Percentiles rank a stretch among this genome's conserved stretches.
Conservation (phyloP, 768 basidiomycete species). For the Dictyophora rubrovolvata region DNA sequence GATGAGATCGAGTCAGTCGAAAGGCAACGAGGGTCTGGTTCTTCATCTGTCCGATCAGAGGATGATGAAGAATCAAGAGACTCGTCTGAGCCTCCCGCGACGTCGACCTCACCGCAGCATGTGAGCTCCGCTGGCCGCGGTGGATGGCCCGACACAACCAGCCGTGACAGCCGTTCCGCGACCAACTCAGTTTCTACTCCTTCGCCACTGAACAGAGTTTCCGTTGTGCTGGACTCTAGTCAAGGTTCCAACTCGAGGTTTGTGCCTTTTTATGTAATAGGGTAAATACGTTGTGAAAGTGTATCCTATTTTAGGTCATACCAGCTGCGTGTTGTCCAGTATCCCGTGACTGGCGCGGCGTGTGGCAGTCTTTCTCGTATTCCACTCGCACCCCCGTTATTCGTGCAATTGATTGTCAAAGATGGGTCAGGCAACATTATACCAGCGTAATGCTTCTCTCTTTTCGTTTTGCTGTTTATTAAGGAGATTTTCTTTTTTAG, state of each 20-base stretch:
- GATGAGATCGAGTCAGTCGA: background rate
- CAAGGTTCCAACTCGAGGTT: background rate
- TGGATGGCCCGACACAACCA: slow-evolving; percentile 4
- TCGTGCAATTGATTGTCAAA: slow-evolving; percentile 68
- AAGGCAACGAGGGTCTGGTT: background rate
- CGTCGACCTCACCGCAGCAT: background rate
- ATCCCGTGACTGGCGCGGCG: slow-evolving; percentile 73
- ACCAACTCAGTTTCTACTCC: background rate
- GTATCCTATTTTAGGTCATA: slow-evolving; percentile 31
- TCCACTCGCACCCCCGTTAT: slow-evolving; percentile 74
- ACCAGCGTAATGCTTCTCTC: slow-evolving; percentile 55
- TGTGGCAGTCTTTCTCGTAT: slow-evolving; percentile 75
- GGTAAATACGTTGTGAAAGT: background rate
- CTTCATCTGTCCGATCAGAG: background rate
- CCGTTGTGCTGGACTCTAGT: background rate
- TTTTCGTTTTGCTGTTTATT: slow-evolving; percentile 13
- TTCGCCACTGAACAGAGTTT: background rate
- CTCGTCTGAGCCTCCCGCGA: background rate
- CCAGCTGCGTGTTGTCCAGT: slow-evolving; percentile 76
- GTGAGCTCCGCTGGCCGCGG: background rate
- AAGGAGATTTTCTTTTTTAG: slow-evolving; percentile 29
- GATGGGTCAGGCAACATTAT: slow-evolving; percentile 62
- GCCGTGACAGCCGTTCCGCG: background rate
- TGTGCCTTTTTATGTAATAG: background rate
- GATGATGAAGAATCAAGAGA: background rate